Evolutionary conservation across 768 basidiomycete species (phyloP), one percentile per base, ranked within the genome.

Genomic region (Rhodosporidiobolus sp.): DNA sequence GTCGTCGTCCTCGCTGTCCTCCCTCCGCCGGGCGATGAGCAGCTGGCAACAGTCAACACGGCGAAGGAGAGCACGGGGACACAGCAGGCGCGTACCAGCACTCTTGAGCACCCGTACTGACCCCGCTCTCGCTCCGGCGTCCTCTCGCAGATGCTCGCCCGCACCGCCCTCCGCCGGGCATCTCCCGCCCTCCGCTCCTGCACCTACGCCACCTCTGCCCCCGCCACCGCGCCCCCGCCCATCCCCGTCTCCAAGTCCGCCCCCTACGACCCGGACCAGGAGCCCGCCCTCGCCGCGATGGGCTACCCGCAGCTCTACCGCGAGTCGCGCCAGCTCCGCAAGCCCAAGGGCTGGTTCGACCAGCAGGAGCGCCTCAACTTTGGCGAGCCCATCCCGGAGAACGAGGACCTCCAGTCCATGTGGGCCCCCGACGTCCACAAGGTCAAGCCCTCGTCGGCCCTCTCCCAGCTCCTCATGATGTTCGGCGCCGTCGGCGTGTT

Each of bases 371-470:
- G 82, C 34, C 78, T 79, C 70, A 81, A 82, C 79, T 82, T 80
- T 73, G 80, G 80, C 52, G 82, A 83, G 73, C 79, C 80, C 38
- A 82, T 83, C 20, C 82, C 82, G 69, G 82, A 82, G 78, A 79
- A 80, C 59, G 82, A 83, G 68, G 83, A 83, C 73, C 75, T 79
- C 12, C 79, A 82, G 35, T 78, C 79, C 14, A 82, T 83, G 81
- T 83, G 81, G 82, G 80, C 81, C 19, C 83, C 83, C 32, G 83
- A 83, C 65, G 80, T 79, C 17, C 80, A 81, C 78, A 77, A 78
- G 68, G 81, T 72, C 62, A 81, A 49, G 63, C 78, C 52, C 76
- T 80, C 78, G 61, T 83, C 76, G 57, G 76, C 80, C 53, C 79
- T 81, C 22, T 73, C 78, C 67, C 69, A 78, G 55, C 75, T 77